These are phyloP conservation scores for Quercus wislizeni DNA, from an alignment of 306 rosid genomes.

Conservation along the genomic window DNA sequence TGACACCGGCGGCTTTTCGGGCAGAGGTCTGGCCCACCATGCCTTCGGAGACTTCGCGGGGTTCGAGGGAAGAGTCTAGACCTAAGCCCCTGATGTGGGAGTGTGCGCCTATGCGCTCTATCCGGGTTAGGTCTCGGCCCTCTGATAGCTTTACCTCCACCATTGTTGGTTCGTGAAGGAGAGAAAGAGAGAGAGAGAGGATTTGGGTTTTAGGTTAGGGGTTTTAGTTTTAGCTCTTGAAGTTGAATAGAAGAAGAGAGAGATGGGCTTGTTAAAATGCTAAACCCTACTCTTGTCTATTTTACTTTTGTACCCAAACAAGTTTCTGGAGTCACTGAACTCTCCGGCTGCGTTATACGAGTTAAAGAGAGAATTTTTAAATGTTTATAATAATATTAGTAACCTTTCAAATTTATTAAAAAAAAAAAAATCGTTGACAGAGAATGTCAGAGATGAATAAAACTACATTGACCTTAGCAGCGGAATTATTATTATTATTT, in stretches of 20 bases:
- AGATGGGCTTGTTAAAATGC: too few species aligned
- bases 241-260: not conserved
- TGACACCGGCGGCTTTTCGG: conserved; percentile 91
- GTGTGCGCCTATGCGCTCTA: conserved; percentile 98
- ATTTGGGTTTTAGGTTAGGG: conserved; percentile 25
- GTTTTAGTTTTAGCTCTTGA: not conserved
- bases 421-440: too few species aligned
- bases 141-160: conserved; percentile 80
- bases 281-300: too few species aligned
- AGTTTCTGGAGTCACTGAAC: too few species aligned
- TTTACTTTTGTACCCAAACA: too few species aligned
- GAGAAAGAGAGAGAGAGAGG: not conserved
- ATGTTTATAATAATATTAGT: too few species aligned
- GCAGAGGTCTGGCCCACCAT: conserved; percentile 96
- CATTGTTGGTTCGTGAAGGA: conserved; percentile 11
- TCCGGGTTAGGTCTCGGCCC: conserved; percentile 86
- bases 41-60: conserved; percentile 88
- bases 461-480: too few species aligned
- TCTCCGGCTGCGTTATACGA: too few species aligned
- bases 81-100: conserved; percentile 98
- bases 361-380: too few species aligned
- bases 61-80: conserved; percentile 78
- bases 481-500: too few species aligned
- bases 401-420: too few species aligned
- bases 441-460: too few species aligned